Evolutionary conservation across 1,284 basidiomycete species (phyloP).

Genomic region (Pascua sp.): DNA sequence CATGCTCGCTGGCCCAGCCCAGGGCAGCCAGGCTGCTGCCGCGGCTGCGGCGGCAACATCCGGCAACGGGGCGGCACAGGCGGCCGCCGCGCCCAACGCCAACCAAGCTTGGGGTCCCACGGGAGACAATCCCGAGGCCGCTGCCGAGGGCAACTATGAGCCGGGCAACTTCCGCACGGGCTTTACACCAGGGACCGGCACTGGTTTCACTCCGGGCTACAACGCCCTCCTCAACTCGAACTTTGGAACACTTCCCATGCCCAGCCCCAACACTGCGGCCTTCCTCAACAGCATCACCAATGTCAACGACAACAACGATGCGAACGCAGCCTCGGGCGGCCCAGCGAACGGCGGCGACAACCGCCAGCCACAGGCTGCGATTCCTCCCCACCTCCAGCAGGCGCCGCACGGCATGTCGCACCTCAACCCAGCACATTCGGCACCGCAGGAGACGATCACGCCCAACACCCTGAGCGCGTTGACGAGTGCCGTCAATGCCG

Average conservation of each 20-base stretch:
- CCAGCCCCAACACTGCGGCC: slow-evolving; percentile 82
- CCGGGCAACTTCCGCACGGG: slow-evolving; percentile 61
- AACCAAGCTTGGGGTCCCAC: slow-evolving; percentile 10
- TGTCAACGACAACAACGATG: slow-evolving; percentile 47
- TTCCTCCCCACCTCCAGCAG: slow-evolving; percentile 8
- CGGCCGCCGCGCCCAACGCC: neutral
- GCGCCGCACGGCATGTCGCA: slow-evolving; percentile 28
- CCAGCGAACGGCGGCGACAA: slow-evolving; percentile 6
- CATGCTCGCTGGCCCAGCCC: slow-evolving; percentile 78
- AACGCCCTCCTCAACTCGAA: slow-evolving; percentile 40
- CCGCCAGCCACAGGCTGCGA: no score
- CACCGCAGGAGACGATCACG: slow-evolving; percentile 66
- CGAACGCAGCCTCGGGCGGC: slow-evolving; percentile 6
- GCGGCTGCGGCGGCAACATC: neutral
- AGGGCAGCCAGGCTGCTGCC: slow-evolving; percentile 12
- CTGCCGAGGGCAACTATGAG: slow-evolving; percentile 61
- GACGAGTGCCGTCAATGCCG: slow-evolving; percentile 59
- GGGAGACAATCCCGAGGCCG: slow-evolving; percentile 14
- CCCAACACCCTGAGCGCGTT: slow-evolving; percentile 83
- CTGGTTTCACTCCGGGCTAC: slow-evolving; percentile 72
- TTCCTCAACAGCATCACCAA: slow-evolving; percentile 89
- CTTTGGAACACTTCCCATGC: slow-evolving; percentile 59
- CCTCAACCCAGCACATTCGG: slow-evolving; percentile 24
- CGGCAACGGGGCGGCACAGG: neutral
- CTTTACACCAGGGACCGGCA: slow-evolving; percentile 63